phyloP scores from a whole-genome alignment of 2,329 filamentous ascomycete species.

The Sclerotinia borealis region DNA sequence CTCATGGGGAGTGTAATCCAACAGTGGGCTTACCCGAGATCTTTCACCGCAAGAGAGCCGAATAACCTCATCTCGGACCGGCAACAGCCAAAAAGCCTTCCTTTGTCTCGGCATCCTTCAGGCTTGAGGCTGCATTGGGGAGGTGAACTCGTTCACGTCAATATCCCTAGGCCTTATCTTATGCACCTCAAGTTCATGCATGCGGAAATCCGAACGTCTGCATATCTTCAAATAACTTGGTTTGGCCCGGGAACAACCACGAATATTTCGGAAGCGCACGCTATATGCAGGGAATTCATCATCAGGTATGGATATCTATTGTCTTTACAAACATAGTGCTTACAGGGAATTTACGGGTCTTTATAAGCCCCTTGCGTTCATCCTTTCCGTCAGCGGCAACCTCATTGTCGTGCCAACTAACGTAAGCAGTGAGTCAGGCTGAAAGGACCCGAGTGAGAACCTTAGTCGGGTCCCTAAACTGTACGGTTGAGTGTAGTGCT shows the following conservation, averaged over 20 bases:
- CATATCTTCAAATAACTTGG: background rate
- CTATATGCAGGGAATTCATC: background rate
- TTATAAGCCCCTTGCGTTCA: background rate
- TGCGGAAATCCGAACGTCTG: background rate
- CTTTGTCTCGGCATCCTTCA: background rate
- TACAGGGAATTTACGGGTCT: background rate
- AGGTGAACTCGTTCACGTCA: background rate
- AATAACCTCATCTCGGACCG: background rate
- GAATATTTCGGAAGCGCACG: background rate
- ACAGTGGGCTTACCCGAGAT: background rate
- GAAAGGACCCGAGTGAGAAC: background rate
- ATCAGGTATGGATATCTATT: background rate
- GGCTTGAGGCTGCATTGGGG: background rate
- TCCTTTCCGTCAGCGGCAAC: background rate
- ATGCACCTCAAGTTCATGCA: background rate
- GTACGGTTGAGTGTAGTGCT: background rate
- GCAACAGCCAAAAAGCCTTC: background rate
- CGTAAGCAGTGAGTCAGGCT: conserved; percentile 1
- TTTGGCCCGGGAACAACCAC: background rate
- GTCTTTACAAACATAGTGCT: background rate
- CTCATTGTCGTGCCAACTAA: conserved; percentile 1
- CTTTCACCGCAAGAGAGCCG: background rate
- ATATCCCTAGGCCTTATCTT: background rate
- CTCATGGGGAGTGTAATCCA: background rate
- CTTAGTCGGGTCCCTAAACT: background rate